Conservation (phyloP, 768 basidiomycete genomes). For the Rubroboletus satanas region DNA sequence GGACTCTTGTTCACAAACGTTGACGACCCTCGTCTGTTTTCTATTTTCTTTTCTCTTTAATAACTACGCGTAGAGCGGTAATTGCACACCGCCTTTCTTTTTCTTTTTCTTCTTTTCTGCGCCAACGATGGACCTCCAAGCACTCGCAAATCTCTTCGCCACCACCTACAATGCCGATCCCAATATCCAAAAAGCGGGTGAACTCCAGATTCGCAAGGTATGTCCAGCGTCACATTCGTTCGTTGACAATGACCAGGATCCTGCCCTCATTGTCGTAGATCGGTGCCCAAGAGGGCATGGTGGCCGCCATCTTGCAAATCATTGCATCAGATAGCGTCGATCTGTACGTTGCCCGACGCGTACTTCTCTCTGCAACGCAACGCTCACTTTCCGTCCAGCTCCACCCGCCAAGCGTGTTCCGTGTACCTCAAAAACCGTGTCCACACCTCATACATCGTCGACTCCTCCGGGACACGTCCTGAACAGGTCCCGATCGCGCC, state of each 20-base stretch:
- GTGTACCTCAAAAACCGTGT: constrained; percentile 93
- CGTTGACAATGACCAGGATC: background rate
- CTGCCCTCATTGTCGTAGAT: constrained; percentile 44
- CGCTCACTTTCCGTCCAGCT: constrained; percentile 36
- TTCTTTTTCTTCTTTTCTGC: background rate
- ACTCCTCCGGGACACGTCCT: constrained; percentile 41
- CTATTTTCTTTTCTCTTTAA: background rate
- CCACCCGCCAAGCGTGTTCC: constrained; percentile 79
- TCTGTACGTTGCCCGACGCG: constrained; percentile 48
- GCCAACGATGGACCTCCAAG: constrained; percentile 64
- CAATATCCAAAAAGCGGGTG: constrained; percentile 80
- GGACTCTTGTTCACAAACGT: constrained; percentile 12
- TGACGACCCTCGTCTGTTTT: constrained; percentile 2
- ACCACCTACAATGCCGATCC: constrained; percentile 81
- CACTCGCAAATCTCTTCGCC: constrained; percentile 72
- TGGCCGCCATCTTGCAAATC: constrained; percentile 81
- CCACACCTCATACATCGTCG: constrained; percentile 57
- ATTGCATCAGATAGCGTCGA: constrained; percentile 75
- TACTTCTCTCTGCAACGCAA: constrained; percentile 30
- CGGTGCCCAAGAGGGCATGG: constrained; percentile 75
- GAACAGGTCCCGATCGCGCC: constrained; percentile 60
- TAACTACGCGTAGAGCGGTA: constrained; percentile 2
- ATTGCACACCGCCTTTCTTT: background rate
- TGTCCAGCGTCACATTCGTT: background rate
- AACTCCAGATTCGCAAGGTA: constrained; percentile 86